phyloP scores from a whole-genome alignment of 176 grass and related monocot species.

The Hsuehochloa calcarea region DNA sequence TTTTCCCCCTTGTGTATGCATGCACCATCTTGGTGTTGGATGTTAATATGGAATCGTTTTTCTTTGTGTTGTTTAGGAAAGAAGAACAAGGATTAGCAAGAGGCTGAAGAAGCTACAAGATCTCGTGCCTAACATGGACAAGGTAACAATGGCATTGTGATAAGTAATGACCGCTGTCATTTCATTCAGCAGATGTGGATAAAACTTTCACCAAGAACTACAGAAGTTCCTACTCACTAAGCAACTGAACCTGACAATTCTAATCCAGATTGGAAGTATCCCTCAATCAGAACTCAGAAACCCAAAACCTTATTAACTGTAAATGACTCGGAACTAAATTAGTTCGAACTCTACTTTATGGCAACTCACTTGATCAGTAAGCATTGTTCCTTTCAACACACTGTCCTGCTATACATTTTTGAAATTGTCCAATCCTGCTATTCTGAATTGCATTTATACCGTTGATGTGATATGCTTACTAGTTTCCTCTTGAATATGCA shows the following conservation, averaged over 20 bases:
- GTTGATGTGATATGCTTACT: neutral
- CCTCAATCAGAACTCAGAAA: neutral
- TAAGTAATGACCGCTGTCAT: neutral
- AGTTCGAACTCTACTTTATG: neutral
- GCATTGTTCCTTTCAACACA: neutral
- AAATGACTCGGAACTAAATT: neutral
- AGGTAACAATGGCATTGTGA: constrained; percentile 40
- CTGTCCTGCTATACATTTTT: neutral
- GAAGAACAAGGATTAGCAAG: constrained; percentile 95
- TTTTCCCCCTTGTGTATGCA: neutral
- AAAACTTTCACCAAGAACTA: neutral
- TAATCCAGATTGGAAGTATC: neutral
- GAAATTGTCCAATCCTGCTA: neutral
- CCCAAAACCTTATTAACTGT: neutral
- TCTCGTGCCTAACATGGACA: constrained; percentile 96
- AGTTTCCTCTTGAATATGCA: constrained; percentile 38
- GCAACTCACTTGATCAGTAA: neutral
- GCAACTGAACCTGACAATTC: neutral
- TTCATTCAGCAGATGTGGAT: neutral
- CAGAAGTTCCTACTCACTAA: neutral
- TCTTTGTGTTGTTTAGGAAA: constrained; percentile 57
- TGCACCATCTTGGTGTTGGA: neutral
- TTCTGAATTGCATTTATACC: neutral
- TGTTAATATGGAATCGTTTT: neutral
- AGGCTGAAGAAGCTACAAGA: constrained; percentile 88